Conservation (phyloP, 352 stramenopile species). For the Phytophthora pluvialis region DNA sequence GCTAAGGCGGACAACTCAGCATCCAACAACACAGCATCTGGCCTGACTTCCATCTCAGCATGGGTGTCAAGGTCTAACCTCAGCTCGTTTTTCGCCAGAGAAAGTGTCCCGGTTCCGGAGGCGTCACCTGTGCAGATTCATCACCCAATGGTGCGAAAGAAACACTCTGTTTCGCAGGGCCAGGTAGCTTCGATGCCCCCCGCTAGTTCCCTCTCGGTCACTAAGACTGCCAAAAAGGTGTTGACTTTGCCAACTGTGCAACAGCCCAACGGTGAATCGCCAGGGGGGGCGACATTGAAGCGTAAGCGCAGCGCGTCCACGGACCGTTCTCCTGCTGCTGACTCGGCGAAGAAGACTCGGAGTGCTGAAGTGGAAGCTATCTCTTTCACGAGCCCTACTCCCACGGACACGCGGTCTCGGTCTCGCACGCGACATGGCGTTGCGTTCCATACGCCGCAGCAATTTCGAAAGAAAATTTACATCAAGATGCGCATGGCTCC, state of each 20-base stretch:
- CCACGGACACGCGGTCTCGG: conserved; percentile 23
- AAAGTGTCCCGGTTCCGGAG: conserved; percentile 5
- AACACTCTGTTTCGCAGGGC: conserved; percentile 32
- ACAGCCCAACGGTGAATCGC: conserved; percentile 23
- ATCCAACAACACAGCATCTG: conserved; percentile 16
- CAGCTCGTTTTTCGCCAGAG: conserved; percentile 36
- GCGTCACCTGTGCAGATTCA: conserved; percentile 40
- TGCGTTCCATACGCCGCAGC: conserved; percentile 57
- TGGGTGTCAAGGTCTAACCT: conserved; percentile 47
- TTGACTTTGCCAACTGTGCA: conserved; percentile 27
- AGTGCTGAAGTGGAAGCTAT: conserved; percentile 18
- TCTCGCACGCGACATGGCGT: conserved; percentile 31
- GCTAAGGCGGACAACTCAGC: conserved; percentile 45
- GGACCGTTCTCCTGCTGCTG: conserved; percentile 14
- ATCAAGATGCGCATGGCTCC: conserved; percentile 88
- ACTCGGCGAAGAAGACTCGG: conserved; percentile 29
- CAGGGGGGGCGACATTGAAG: conserved; percentile 25
- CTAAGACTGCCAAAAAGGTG: conserved; percentile 29
- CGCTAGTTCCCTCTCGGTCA: conserved; percentile 14
- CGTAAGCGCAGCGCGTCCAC: conserved; percentile 39
- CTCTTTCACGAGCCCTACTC: conserved; percentile 48
- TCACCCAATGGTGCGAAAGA: conserved; percentile 69
- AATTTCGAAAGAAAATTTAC: conserved; percentile 74
- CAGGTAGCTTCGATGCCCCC: conserved; percentile 15
- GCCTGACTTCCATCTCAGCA: conserved; percentile 42